Conservation (phyloP, 1,284 basidiomycete genomes). For the Taiwanofungus camphoratus region DNA sequence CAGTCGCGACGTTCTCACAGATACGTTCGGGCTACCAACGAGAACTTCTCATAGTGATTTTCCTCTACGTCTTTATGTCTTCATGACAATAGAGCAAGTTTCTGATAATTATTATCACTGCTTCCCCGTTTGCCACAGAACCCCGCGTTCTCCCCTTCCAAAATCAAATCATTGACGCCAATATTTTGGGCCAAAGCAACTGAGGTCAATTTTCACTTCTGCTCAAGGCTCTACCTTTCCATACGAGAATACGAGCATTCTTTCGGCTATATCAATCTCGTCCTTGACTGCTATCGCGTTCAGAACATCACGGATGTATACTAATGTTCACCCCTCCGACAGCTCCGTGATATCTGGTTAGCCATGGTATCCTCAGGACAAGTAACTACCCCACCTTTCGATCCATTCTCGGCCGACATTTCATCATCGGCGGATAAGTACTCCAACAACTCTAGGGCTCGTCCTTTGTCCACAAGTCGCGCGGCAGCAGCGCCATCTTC, state of each 20-base stretch:
- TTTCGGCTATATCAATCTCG: neutral
- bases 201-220: constrained; percentile 34
- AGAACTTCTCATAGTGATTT: no score
- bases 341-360: constrained; percentile 47
- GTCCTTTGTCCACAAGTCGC: constrained; percentile 7
- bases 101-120: no score
- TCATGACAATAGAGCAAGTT: no score
- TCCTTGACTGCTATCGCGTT: no score
- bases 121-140: constrained; percentile 26
- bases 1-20: no score
- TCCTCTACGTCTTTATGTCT: no score
- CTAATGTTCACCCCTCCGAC: constrained; percentile 1
- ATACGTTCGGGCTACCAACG: no score
- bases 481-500: constrained; percentile 15
- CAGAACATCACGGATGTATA: neutral
- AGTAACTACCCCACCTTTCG: neutral
- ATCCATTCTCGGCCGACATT: constrained; percentile 9
- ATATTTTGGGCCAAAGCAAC: constrained; percentile 61
- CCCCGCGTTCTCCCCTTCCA: constrained; percentile 53
- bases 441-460: no score
- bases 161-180: constrained; percentile 51
- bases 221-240: neutral
- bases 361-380: constrained; percentile 15
- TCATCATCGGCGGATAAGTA: no score
- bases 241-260: neutral